A percentile compares a stretch with the other conserved stretches of the same genome.
These are phyloP conservation scores for Ustilago esculenta DNA, from an alignment of 1,284 basidiomycete genomes.

Conservation along the genomic window DNA sequence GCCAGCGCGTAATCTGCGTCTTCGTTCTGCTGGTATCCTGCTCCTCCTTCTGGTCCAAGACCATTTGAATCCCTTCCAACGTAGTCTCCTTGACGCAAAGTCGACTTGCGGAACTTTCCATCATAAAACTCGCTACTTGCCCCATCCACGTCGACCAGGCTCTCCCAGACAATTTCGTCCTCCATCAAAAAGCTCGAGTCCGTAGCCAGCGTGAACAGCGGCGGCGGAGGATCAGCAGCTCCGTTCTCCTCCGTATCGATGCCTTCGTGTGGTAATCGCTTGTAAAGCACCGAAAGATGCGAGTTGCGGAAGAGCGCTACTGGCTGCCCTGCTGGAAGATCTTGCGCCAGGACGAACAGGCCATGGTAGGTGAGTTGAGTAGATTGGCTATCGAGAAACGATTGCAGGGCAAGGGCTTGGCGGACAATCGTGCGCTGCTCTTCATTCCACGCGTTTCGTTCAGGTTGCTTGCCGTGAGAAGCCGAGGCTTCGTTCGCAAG, in stretches of 20 bases:
- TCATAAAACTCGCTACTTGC: conserved; percentile 61
- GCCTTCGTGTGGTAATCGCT: conserved; percentile 42
- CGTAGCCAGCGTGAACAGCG: conserved; percentile 80
- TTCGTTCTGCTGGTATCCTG: conserved; percentile 20
- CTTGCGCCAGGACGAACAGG: conserved; percentile 70
- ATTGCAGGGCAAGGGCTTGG: conserved; percentile 38
- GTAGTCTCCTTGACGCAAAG: conserved; percentile 39
- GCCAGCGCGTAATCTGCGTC: conserved; percentile 56
- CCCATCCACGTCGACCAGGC: conserved; percentile 85
- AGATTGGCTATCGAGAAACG: conserved; percentile 75
- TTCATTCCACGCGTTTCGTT: conserved; percentile 23
- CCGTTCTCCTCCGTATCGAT: conserved; percentile 1
- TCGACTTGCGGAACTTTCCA: conserved; percentile 42
- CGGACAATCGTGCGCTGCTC: conserved; percentile 22
- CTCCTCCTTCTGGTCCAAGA: background rate
- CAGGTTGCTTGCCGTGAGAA: conserved; percentile 69
- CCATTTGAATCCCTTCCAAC: conserved; percentile 21
- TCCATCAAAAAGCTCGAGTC: conserved; percentile 82
- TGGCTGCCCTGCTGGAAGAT: conserved; percentile 69
- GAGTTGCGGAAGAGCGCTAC: conserved; percentile 87
- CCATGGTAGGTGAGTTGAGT: conserved; percentile 88
- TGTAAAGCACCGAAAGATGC: conserved; percentile 84
- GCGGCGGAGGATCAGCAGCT: conserved; percentile 23
- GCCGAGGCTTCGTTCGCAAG: conserved; percentile 73
- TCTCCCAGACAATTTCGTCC: conserved; percentile 83